phyloP scores from a whole-genome alignment of 495 filamentous ascomycete species.

The Saxispiralis lemnorum region DNA sequence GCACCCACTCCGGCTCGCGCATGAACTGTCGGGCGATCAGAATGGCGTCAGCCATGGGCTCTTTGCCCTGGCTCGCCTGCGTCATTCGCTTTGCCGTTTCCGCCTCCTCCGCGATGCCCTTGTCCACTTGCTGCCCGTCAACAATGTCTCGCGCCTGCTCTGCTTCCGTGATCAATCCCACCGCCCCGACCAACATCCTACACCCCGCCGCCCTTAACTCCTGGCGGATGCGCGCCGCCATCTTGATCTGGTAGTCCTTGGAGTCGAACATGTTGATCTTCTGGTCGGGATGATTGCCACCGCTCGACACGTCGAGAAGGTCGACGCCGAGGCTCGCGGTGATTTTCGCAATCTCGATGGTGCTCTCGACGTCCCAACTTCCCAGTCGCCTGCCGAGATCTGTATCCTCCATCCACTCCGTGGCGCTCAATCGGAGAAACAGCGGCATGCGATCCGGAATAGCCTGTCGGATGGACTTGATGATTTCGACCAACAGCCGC shows the following conservation, averaged over 20 bases:
- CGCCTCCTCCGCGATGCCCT: slow-evolving; percentile 25
- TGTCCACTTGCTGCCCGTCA: slow-evolving; percentile 3
- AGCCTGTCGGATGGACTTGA: slow-evolving; percentile 32
- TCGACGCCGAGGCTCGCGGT: slow-evolving; percentile 52
- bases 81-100: slow-evolving; percentile 26
- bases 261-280: slow-evolving; percentile 32
- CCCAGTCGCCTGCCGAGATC: slow-evolving; percentile 28
- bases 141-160: slow-evolving; percentile 24
- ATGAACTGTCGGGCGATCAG: slow-evolving; percentile 47
- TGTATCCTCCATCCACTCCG: slow-evolving; percentile 52
- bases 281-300: slow-evolving; percentile 45
- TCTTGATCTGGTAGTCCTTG: slow-evolving; percentile 43
- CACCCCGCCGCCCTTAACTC: slow-evolving; percentile 38
- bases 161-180: slow-evolving; percentile 47
- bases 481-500: slow-evolving; percentile 34
- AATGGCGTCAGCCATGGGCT: slow-evolving; percentile 44
- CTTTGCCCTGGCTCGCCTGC: slow-evolving; percentile 11
- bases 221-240: slow-evolving; percentile 42
- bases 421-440: slow-evolving; percentile 50
- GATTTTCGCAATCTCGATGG: slow-evolving; percentile 41
- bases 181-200: slow-evolving; percentile 46
- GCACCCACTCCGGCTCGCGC: slow-evolving; percentile 49
- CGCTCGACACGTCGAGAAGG: slow-evolving; percentile 56
- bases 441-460: slow-evolving; percentile 47
- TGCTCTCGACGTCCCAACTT: slow-evolving; percentile 49